Base-by-base conservation (phyloP, 352 stramenopile species). In the Phytophthora pisi region DNA sequence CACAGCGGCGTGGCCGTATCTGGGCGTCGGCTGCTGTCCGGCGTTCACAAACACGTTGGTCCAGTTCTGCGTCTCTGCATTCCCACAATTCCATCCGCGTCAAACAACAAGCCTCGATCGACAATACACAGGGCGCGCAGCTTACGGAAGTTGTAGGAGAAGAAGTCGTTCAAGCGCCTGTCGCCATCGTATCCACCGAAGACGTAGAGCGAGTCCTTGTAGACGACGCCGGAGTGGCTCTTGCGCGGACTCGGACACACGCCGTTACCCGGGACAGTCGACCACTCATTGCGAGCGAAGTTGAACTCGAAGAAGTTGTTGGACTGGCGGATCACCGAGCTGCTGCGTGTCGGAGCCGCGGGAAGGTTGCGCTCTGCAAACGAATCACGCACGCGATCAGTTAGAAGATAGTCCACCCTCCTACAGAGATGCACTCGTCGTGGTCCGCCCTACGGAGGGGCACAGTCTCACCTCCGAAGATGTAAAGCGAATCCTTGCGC, bases 1-100 rank as follows among this genome's bases (percentile, higher is more conserved):
- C 10, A 94, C 95, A 5, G 96, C 96, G 4, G 96, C 91, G 72
- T 99, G 97, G 40, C 95, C 98, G 76, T 99, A 97, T 38, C 97
- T 89, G 20, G 96, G 89, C 31, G 88, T 98, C 5, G 97, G 97
- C 42, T 92, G 74, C 63, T 91, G 80, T 34, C 96, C 96, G 40
- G 84, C 82, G 40, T 83, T 87, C 9, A 92, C 87, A 8, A 82
- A 75, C 51, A 95, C 87, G 16, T 79, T 81, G 56, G 66, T 92
- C 87, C 87, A 95, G 49, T 83, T 89, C 66, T 93, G 87, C n/a
- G 85, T 90, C 71, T 84, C 87, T 95, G 56, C 10, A 66, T 54
- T 55, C 38, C 11, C 26, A 20, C 34, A 67, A 40, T 7, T 43
- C 53, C 53, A 3, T 31, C 28, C 8, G 16, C 11, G 30, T 61